Evolutionary conservation across 768 basidiomycete genomes (phyloP), one percentile per base, ranked within the genome.

Genomic region (Xanthoconium purpureum): DNA sequence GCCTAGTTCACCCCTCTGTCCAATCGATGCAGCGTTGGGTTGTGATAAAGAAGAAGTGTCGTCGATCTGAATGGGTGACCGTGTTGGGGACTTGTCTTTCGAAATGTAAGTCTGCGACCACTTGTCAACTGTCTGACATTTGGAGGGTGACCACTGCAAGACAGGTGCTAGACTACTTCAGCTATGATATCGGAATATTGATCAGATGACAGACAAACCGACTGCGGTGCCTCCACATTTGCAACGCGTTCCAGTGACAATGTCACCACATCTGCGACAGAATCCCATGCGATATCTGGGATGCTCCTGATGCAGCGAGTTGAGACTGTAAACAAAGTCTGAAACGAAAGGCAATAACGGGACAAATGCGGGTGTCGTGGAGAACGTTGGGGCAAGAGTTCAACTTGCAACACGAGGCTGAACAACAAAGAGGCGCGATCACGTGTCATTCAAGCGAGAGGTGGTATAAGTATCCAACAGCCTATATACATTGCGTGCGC

Each of bases 201-300:
- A 52, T 58, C 39, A 30, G 47, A 17, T 24, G 37, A 44, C 64
- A 51, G 50, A 78, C 91, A 65, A 67, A 92, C 91, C 90, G 52
- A 89, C 91, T 52, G 88, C 75, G 17, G 78, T 75, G 52, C 91
- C 91, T 61, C 91, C 91, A 70, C 91, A 94, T 71, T 82, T 86
- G 72, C 89, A 92, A 50, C 87, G 87, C 42, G 75, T 71, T 47
- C 83, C 83, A 36, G 77, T 67, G 33, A 92, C 89, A 56, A 94
- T 91, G 59, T 92, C 88, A 55, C 91, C 91, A 66, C 91, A 94
- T 68, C 89, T 79, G 56, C 88, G 81, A 75, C 91, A 94, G 66
- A 93, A 93, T 24, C 87, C 88, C 91, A 93, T 93, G 29, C 24
- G 42, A 58, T 47, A 42, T 29, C 47, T 30, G 42, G 20, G 20